Conservation (phyloP, 2,329 filamentous ascomycete species). For the Ophiostoma fasciatum region DNA sequence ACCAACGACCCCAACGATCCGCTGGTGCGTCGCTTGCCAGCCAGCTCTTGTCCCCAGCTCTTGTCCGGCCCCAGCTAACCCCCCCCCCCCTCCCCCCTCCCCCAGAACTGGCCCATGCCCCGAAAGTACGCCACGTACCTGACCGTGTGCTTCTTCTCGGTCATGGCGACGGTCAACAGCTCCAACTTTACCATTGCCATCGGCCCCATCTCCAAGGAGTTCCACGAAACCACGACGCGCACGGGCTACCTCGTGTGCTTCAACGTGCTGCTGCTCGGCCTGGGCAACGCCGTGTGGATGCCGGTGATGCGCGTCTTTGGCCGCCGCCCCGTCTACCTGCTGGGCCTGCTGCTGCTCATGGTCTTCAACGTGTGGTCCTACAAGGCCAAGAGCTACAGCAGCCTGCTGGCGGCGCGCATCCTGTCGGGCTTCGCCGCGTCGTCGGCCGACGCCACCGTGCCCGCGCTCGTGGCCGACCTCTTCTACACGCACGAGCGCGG, state of each 20-base stretch:
- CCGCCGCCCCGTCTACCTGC: constrained; percentile 13
- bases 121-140: neutral
- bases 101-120: neutral
- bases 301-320: constrained; percentile 30
- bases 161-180: neutral
- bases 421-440: constrained; percentile 28
- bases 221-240: neutral
- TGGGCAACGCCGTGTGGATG: constrained; percentile 30
- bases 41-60: too few species aligned
- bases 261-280: constrained; percentile 23
- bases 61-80: neutral
- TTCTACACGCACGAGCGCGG: neutral
- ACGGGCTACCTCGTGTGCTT: neutral
- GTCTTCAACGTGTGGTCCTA: constrained; percentile 22
- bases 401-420: constrained; percentile 30
- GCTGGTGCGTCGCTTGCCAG: neutral
- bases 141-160: neutral
- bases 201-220: neutral
- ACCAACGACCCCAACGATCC: neutral
- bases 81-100: neutral
- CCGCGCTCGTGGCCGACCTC: neutral
- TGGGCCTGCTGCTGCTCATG: constrained; percentile 16
- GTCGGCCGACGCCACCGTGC: constrained; percentile 22
- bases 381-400: constrained; percentile 22
- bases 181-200: neutral